Evolutionary conservation across 352 stramenopile species (phyloP).

Genomic region (Thalassiosira pacifica): DNA sequence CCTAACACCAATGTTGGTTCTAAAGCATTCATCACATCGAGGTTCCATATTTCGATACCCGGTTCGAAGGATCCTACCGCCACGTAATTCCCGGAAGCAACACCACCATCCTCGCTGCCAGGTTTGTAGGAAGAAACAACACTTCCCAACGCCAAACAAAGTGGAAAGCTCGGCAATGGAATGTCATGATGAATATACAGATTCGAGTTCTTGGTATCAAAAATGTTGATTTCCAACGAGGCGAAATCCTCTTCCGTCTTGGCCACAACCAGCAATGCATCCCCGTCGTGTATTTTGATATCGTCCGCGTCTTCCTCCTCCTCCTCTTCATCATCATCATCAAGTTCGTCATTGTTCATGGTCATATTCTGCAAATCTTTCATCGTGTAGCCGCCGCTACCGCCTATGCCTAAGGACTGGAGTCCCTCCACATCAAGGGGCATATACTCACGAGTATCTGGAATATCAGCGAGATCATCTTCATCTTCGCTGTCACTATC

Average conservation of each 20-base stretch:
- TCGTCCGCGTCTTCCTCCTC: constrained; percentile 88
- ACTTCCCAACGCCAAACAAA: constrained; percentile 96
- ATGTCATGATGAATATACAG: constrained; percentile 99
- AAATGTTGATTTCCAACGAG: constrained; percentile 98
- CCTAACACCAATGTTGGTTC: constrained; percentile 95
- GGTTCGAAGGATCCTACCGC: constrained; percentile 99
- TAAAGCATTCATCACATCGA: constrained; percentile 98
- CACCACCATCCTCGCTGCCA: constrained; percentile 90
- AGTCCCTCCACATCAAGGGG: constrained; percentile 83
- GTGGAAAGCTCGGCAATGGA: constrained; percentile 96
- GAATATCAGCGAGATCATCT: constrained; percentile 83
- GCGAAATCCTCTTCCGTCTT: constrained; percentile 98
- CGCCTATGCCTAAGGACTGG: constrained; percentile 74
- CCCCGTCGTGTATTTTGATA: constrained; percentile 92
- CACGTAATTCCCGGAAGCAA: constrained; percentile 92
- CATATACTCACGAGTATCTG: constrained; percentile 85
- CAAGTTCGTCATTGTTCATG: constrained; percentile 50
- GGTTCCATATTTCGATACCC: constrained; percentile 99
- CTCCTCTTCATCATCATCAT: constrained; percentile 64
- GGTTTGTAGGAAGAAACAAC: constrained; percentile 45
- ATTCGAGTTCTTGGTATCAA: constrained; percentile 95
- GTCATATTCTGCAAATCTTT: constrained; percentile 69
- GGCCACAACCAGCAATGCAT: constrained; percentile 95
- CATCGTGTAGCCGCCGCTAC: constrained; percentile 59
- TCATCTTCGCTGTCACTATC: constrained; percentile 74